Percentiles rank a stretch among this genome's conserved stretches.
phyloP scores from a whole-genome alignment of 2,329 filamentous ascomycete genomes.

The Incumbomyces delicatus region DNA sequence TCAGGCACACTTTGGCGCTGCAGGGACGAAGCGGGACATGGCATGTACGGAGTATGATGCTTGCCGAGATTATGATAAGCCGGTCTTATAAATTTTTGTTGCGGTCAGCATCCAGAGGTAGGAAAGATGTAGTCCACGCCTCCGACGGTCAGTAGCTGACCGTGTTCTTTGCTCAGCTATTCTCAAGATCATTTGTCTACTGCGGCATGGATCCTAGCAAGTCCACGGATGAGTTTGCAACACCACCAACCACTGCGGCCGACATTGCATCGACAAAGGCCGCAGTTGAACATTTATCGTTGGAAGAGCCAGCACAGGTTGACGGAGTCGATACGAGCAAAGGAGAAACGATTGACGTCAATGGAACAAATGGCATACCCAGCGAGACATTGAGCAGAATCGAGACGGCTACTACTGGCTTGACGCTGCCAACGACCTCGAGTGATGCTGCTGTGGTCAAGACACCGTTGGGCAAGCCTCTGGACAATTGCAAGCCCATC shows the following conservation, averaged over 20 bases:
- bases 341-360: background rate
- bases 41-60: no score
- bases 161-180: background rate
- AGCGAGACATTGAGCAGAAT: background rate
- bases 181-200: background rate
- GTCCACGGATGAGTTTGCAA: background rate
- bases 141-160: background rate
- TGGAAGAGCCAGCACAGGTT: background rate
- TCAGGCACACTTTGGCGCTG: no score
- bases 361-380: background rate
- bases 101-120: background rate
- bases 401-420: background rate
- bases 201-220: background rate
- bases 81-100: background rate
- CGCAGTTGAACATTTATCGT: slow-evolving; percentile 1
- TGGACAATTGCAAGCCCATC: slow-evolving; percentile 48
- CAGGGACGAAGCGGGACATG: no score
- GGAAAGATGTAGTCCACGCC: background rate
- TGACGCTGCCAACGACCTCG: slow-evolving; percentile 28
- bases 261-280: background rate
- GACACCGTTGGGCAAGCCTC: slow-evolving; percentile 51
- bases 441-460: slow-evolving; percentile 33
- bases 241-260: background rate
- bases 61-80: no score
- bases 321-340: background rate